phyloP scores from a whole-genome alignment of 2,329 filamentous ascomycete genomes.

The Fusarium nisikadoi region DNA sequence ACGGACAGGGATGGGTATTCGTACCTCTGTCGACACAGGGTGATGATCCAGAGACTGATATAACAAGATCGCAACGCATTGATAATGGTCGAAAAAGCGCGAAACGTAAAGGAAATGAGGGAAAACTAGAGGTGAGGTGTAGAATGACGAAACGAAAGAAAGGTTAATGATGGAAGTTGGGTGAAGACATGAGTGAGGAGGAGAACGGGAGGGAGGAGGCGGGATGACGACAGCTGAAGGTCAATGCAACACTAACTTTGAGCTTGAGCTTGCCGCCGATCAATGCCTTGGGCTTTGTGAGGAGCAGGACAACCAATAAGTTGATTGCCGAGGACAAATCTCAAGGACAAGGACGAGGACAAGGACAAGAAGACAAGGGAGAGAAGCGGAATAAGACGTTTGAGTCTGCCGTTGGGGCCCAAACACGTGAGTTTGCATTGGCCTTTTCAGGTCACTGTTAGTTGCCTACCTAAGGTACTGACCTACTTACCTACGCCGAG shows the following conservation, averaged over 20 bases:
- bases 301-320: background rate
- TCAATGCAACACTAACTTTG: conserved; percentile 20
- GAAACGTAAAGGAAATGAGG: background rate
- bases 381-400: background rate
- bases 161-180: conserved; percentile 2
- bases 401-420: conserved; percentile 21
- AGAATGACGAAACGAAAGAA: conserved; percentile 18
- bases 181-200: conserved; percentile 1
- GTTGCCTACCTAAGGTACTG: background rate
- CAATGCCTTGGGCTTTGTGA: background rate
- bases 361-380: conserved; percentile 12
- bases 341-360: background rate
- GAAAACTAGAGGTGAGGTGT: conserved; percentile 1
- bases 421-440: conserved; percentile 30
- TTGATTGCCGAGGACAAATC: background rate
- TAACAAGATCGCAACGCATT: conserved; percentile 12
- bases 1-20: conserved; percentile 37
- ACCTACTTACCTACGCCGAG: background rate
- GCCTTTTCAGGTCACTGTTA: conserved; percentile 11
- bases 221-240: conserved; percentile 23
- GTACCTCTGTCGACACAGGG: conserved; percentile 8
- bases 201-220: conserved; percentile 17
- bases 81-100: background rate
- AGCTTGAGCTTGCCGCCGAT: background rate
- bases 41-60: conserved; percentile 8